These are phyloP conservation scores for Darksidea phi DNA, from an alignment of 495 filamentous ascomycete species.

Conservation along the genomic window DNA sequence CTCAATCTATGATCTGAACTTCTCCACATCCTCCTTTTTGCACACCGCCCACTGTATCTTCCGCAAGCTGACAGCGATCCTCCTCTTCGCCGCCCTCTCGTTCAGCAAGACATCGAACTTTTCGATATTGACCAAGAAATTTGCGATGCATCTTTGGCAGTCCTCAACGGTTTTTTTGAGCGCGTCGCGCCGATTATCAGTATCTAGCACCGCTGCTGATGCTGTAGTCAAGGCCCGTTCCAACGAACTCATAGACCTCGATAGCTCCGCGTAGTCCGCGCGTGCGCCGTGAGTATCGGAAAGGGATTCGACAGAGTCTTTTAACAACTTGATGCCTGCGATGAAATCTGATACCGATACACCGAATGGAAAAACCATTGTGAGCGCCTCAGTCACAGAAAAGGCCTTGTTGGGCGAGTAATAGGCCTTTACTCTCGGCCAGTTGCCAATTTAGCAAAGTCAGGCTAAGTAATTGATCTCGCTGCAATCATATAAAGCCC, in stretches of 20 bases:
- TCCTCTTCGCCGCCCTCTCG: not conserved
- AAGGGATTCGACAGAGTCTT: not conserved
- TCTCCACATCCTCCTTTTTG: not conserved
- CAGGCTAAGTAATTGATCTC: too few relatives aligned
- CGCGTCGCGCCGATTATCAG: not conserved
- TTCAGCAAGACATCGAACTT: not conserved
- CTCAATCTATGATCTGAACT: not conserved
- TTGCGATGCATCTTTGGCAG: not conserved
- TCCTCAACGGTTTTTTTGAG: not conserved
- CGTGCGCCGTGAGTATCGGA: not conserved
- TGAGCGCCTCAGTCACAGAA: too few relatives aligned
- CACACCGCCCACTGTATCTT: conserved; percentile 4
- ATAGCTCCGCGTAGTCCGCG: not conserved
- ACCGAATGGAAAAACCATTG: conserved; percentile 7
- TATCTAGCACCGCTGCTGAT: not conserved
- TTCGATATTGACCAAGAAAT: not conserved
- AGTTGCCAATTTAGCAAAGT: too few relatives aligned
- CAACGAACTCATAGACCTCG: not conserved
- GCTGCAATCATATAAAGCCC: too few relatives aligned
- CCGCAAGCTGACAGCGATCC: not conserved
- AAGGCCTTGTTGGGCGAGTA: too few relatives aligned
- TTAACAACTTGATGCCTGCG: not conserved
- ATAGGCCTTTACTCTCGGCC: too few relatives aligned
- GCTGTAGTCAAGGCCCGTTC: not conserved
- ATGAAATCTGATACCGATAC: conserved; percentile 6